Base-by-base conservation (phyloP, 2,329 filamentous ascomycete species). In the Talaromyces marneffei region DNA sequence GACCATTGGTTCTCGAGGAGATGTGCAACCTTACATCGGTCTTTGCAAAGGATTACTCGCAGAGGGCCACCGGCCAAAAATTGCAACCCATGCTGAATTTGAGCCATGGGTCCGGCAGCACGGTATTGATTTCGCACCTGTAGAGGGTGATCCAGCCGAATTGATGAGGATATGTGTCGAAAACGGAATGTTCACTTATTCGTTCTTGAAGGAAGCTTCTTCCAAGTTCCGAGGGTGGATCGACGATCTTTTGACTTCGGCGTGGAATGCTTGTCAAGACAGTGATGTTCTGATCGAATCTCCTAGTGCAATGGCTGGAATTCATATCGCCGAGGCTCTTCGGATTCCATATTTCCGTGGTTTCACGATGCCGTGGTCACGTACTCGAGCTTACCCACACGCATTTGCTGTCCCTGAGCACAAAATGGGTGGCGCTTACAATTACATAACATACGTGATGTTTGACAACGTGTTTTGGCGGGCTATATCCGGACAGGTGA, bases 281-380 rank as follows among this genome's bases (percentile, higher is more conserved):
- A 89, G 89, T 1, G 93, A 99, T 72, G 79, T 99, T 33, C 80
- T 99, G 40, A 96, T 99, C 63, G 94, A 99, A 74, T 96, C 91
- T 52, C 94, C 94, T 0, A 96, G 91, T 61, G 92, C 94, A 14
- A 99, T 99, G 94, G 92, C 89, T 0, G 94, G 94, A 27, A 96
- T 99, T 59, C 94, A 99, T 74, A 96, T 99, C 66, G 94, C 94
- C 1, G 94, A 99, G 77, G 91, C 92, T 25, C 82, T 99, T 1
- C 83, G 85, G 14, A 95, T 99, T 48, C 94, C 94, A 0, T 99
- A 99, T 74, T 97, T 97, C 79, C 87, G 94, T 60, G 93, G 92
- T 0, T 99, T 99, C 72, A 96, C 92, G 18, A 99, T 99, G 94
- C 94, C 94, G 0, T 99, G 94, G 94, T 96, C 94, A 0, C 87